Evolutionary conservation across 179 eudicot genomes (phyloP).

Genomic region (Nepenthes alata): DNA sequence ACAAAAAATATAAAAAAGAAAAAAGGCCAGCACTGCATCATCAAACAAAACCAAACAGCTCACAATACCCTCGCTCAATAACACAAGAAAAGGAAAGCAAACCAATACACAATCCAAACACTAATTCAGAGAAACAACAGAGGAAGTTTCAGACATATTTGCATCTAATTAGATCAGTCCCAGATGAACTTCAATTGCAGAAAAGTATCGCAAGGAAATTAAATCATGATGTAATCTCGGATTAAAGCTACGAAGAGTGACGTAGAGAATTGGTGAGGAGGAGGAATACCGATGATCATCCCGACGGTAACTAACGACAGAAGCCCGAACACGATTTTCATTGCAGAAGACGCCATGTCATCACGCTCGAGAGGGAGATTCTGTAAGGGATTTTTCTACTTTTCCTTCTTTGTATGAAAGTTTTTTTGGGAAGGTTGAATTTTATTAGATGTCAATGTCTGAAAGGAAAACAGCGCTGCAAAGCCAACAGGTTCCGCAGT

Average conservation of each 20-base stretch:
- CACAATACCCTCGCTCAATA: background rate
- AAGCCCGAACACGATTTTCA: slow-evolving; percentile 45
- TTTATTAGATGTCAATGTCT: background rate
- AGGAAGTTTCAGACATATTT: too few species aligned
- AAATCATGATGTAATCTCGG: too few species aligned
- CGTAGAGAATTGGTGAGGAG: background rate
- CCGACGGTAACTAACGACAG: slow-evolving; percentile 55
- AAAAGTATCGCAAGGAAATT: too few species aligned
- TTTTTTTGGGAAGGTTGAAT: background rate
- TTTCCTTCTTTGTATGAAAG: too few species aligned
- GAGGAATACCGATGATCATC: slow-evolving; percentile 43
- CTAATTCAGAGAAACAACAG: too few species aligned
- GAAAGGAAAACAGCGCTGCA: background rate
- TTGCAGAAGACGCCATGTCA: slow-evolving; percentile 25
- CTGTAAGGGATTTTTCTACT: too few species aligned
- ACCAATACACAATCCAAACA: too few species aligned
- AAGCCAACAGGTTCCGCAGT: too few species aligned
- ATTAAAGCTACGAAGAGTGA: background rate
- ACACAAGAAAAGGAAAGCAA: background rate
- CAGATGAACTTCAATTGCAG: too few species aligned
- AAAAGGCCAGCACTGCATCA: background rate
- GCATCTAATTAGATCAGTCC: too few species aligned
- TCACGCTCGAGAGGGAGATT: background rate
- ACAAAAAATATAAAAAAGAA: background rate
- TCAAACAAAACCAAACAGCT: background rate